Evolutionary conservation across 257 asterid genomes (phyloP).

Genomic region (Petunia secreta): DNA sequence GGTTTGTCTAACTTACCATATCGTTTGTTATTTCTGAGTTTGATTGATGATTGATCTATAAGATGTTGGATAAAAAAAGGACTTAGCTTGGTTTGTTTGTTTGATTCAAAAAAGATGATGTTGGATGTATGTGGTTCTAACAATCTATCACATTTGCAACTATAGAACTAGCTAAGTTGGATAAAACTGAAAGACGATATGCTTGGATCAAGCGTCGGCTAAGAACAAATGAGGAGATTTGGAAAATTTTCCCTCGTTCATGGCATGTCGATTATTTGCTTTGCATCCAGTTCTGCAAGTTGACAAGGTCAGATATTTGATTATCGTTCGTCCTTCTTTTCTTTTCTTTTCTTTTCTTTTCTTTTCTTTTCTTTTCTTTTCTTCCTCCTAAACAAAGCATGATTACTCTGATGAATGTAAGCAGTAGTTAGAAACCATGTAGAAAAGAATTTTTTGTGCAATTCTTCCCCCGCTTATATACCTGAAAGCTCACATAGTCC

Average conservation of each 20-base stretch:
- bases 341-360: not conserved
- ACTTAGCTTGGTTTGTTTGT: too few species aligned
- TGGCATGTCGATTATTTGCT: slow-evolving; percentile 95
- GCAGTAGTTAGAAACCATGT: not conserved
- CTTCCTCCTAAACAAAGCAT: not conserved
- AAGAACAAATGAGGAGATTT: slow-evolving; percentile 92
- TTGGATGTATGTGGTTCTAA: slow-evolving; percentile 33
- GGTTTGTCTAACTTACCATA: slow-evolving; percentile 52
- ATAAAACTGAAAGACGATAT: slow-evolving; percentile 93
- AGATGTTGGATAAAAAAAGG: slow-evolving; percentile 22
- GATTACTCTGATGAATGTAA: not conserved
- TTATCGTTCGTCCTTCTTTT: slow-evolving; percentile 22
- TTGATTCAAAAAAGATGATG: too few species aligned
- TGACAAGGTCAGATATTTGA: slow-evolving; percentile 72
- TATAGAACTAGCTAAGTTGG: slow-evolving; percentile 86
- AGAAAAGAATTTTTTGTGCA: not conserved
- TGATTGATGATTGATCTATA: slow-evolving; percentile 24
- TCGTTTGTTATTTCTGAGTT: not conserved
- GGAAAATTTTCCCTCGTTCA: slow-evolving; percentile 90
- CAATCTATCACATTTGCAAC: slow-evolving; percentile 32
- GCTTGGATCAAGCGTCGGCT: slow-evolving; percentile 96
- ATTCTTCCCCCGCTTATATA: slow-evolving; percentile 14
- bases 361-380: not conserved
- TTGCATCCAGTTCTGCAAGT: slow-evolving; percentile 97
- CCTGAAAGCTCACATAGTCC: not conserved